Conservation (phyloP, 441 rosid genomes). For the Adansonia grandidieri region DNA sequence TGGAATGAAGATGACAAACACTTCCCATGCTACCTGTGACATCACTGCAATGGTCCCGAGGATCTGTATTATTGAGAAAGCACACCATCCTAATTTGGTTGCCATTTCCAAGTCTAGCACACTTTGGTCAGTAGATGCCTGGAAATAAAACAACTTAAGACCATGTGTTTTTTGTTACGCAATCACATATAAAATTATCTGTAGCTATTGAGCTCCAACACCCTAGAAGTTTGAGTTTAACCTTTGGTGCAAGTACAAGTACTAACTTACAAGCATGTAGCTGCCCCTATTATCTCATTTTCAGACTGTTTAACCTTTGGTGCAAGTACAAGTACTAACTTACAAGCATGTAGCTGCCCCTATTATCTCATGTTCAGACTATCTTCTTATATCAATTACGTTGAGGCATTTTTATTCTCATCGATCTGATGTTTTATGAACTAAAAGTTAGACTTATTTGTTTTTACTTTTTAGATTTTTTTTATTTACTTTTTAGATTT, state of each 20-base stretch:
- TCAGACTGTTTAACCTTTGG: background rate
- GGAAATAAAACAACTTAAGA: conserved; percentile 31
- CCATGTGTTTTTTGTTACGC: conserved; percentile 10
- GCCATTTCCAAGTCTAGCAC: conserved; percentile 89
- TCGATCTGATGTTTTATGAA: background rate
- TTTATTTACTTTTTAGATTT: background rate
- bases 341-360: background rate
- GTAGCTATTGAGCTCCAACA: conserved; percentile 6
- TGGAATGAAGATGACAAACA: conserved; percentile 94
- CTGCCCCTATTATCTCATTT: background rate
- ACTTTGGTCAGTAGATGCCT: conserved; percentile 97
- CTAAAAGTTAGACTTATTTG: background rate
- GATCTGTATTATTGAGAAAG: conserved; percentile 81
- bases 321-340: background rate
- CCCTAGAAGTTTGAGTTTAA: background rate
- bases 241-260: background rate
- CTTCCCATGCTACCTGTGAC: conserved; percentile 99
- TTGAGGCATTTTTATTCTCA: background rate
- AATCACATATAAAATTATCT: background rate
- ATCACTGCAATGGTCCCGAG: conserved; percentile 85
- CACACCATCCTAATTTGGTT: conserved; percentile 84
- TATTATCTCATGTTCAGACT: background rate
- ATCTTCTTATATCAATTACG: background rate
- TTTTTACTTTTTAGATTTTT: background rate
- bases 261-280: background rate